Evolutionary conservation across 192 early-diverging fungal genomes (phyloP), one percentile per base, ranked within the genome.

Genomic region (Linderina pennispora): DNA sequence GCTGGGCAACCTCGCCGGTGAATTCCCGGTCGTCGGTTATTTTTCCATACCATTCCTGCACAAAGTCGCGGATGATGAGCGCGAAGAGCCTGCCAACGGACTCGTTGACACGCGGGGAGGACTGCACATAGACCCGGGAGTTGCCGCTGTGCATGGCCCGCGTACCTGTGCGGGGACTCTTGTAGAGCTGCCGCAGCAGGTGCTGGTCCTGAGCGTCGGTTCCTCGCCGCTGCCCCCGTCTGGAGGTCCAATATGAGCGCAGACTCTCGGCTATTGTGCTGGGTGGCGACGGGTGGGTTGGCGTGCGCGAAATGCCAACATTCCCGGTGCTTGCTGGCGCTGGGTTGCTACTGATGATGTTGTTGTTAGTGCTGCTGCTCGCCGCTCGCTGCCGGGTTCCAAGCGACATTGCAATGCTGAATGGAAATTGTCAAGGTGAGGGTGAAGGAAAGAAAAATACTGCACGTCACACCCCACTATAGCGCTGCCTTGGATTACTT

Each of bases 11-110:
- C 19, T 69, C 58, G 20, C 40, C 36, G 2, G 52, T 11, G 48
- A 69, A 69, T 43, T 69, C 66, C 17, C 42, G 53, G 47, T 69
- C 66, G n/a, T 69, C 66, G 0, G 67, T 71, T 7, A 71, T 33
- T 33, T 64, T 59, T 21, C 55, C 40, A 23, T 56, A 71, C 67
- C 67, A 71, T 23, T 64, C 67, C 19, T 63, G 34, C 5, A 71
- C 51, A 52, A 71, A 71, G 45, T 71, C 67, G 14, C 56, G 55
- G 14, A 71, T 36, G 22, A 71, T 55, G 21, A 64, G 32, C 15
- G 51, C 19, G 2, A 64, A 56, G 6, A 71, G 49, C 1, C 65
- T 58, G 1, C 42, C 31, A 1, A 69, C 55, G 9, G 65, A 39
- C 18, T 45, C 50, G 20, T 69, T 57, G 25, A 69, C 54, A 32